Conservation (phyloP, 371 early-diverging fungal genomes). For the Coemansia sp. region DNA sequence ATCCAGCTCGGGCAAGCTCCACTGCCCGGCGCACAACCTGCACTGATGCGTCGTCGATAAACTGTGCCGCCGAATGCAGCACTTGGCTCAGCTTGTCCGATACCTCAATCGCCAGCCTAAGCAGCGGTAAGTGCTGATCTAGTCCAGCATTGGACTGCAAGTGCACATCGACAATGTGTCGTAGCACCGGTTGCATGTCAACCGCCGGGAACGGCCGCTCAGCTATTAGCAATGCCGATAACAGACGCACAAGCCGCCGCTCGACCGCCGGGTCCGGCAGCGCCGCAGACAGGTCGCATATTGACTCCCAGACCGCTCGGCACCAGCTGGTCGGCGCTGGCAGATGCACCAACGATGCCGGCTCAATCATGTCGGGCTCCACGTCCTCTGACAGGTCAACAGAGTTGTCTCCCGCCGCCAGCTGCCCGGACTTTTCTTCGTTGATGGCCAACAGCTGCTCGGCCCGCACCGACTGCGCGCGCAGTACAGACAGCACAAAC, state of each 20-base stretch:
- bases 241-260: slow-evolving; percentile 16
- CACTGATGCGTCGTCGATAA: slow-evolving; percentile 13
- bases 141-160: background rate
- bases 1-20: background rate
- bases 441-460: slow-evolving; percentile 9
- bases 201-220: slow-evolving; percentile 44
- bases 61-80: slow-evolving; percentile 24
- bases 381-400: background rate
- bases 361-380: slow-evolving; percentile 2
- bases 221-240: slow-evolving; percentile 18
- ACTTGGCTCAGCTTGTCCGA: slow-evolving; percentile 21
- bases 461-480: slow-evolving; percentile 21
- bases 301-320: slow-evolving; percentile 42
- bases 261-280: slow-evolving; percentile 15
- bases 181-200: slow-evolving; percentile 24
- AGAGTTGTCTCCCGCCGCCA: background rate
- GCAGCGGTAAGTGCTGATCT: slow-evolving; percentile 12
- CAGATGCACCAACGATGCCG: slow-evolving; percentile 25
- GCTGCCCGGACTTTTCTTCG: background rate
- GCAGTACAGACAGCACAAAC: slow-evolving; percentile 21
- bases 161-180: slow-evolving; percentile 10
- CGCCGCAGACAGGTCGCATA: slow-evolving; percentile 17
- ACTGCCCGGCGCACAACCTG: slow-evolving; percentile 4
- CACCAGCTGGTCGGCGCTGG: slow-evolving; percentile 45
- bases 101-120: slow-evolving; percentile 10